These are phyloP conservation scores for Phytophthora idaei DNA, from an alignment of 352 stramenopile genomes.

Conservation along the genomic window DNA sequence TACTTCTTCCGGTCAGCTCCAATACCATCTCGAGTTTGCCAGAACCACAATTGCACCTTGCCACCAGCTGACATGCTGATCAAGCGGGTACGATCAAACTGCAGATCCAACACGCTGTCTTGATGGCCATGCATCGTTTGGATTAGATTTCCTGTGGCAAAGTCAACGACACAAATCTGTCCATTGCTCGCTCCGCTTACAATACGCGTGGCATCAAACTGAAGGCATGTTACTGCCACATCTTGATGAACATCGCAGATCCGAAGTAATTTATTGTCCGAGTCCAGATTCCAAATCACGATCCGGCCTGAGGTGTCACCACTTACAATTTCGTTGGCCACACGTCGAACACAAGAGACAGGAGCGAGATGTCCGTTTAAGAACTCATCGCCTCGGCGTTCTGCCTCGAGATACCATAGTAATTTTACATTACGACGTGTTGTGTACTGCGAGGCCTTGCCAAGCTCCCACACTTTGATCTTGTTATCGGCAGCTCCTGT, in stretches of 20 bases:
- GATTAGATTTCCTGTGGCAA: slow-evolving; percentile 68
- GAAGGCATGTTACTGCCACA: slow-evolving; percentile 60
- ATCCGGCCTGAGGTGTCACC: slow-evolving; percentile 64
- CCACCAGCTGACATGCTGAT: slow-evolving; percentile 72
- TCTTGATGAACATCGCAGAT: slow-evolving; percentile 63
- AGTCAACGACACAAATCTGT: slow-evolving; percentile 74
- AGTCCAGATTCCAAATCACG: slow-evolving; percentile 77
- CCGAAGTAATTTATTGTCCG: slow-evolving; percentile 60
- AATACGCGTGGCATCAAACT: slow-evolving; percentile 81
- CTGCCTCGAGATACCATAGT: slow-evolving; percentile 46
- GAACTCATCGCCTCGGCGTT: slow-evolving; percentile 43
- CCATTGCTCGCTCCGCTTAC: slow-evolving; percentile 60
- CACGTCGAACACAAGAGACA: slow-evolving; percentile 60
- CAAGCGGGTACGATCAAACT: slow-evolving; percentile 74
- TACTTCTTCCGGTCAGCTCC: slow-evolving; percentile 63
- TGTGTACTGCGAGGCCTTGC: slow-evolving; percentile 22
- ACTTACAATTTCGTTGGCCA: slow-evolving; percentile 78
- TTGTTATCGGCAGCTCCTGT: slow-evolving; percentile 65
- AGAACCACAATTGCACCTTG: slow-evolving; percentile 69
- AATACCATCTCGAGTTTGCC: slow-evolving; percentile 56
- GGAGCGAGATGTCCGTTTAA: slow-evolving; percentile 62
- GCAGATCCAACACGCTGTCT: slow-evolving; percentile 58
- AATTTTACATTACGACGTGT: slow-evolving; percentile 43
- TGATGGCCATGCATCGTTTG: slow-evolving; percentile 68
- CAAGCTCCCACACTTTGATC: slow-evolving; percentile 71